Base-by-base conservation (phyloP, 2,329 filamentous ascomycete genomes). In the Dryadomyces quercus-mongolicae region DNA sequence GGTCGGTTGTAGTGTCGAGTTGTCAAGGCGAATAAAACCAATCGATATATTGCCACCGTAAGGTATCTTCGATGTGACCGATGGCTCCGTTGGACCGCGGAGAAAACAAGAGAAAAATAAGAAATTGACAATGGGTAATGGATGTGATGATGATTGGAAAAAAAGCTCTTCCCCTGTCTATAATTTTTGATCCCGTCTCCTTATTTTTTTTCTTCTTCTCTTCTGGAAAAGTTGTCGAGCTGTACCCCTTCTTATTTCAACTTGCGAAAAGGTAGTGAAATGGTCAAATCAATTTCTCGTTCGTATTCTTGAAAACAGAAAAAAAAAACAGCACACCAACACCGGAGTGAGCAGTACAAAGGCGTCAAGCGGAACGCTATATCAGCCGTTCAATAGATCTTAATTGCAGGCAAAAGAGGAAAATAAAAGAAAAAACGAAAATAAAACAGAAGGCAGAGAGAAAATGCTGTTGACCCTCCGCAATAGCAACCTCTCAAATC, bases 201-300 rank as follows among this genome's bases (percentile, higher is more conserved):
- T 38, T 42, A 40, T n/a, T 52, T 38, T 47, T 43, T 47, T 31
- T 16, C 36, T 51, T 47, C 42, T 36, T 48, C 18, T 49, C 20
- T 12, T 40, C 34, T 21, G 9, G 34, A 13, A 9, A 40, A 13
- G 13, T 13, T 12, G 31, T 34, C 13, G 22, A 18, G 16, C 34
- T 40, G 48, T 63, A 65, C 52, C 54, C 36, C 56, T 51, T 36
- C 18, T 56, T 69, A 68, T 65, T 64, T 65, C 60, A 66, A 61
- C 60, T 62, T 64, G 63, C 60, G 64, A 57, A 59, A 40, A 58
- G 49, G 46, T 59, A 47, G 52, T 55, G 45, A 49, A 60, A 58
- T 55, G 55, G 59, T 59, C 49, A 59, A 59, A 56, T 61, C 56
- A 60, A 61, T 59, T 59, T 55, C 56, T 59, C 54, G 51, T 54